Evolutionary conservation across 768 basidiomycete species (phyloP), one percentile per base, ranked within the genome.

Genomic region (Tylopilus sp.): DNA sequence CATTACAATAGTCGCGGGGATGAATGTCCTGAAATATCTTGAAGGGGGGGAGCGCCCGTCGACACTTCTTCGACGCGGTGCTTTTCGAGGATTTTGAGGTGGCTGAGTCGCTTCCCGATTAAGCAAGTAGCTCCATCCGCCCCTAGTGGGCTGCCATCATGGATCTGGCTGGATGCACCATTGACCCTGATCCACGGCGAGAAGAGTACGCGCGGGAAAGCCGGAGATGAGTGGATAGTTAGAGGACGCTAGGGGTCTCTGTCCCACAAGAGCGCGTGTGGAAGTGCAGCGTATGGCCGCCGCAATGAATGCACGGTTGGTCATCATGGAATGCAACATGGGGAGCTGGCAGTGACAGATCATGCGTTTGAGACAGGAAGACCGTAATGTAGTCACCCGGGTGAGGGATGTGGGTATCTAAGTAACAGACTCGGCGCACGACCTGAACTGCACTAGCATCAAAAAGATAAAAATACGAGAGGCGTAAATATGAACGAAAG

Each of bases 161-260:
- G n/a, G n/a, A n/a, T n/a, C n/a, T n/a, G n/a, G 62, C 16, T 4
- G 25, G 68, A 50, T 45, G 28, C 55, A 63, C 45, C 51, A 48
- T 50, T 62, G 59, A 67, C 53, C 66, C 69, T 64, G 66, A 65
- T 59, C 67, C 64, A 66, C 60, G 62, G 64, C 45, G 52, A 63
- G 58, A 56, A 63, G 55, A 14, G 52, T 28, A 42, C 34, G 62
- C 52, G 61, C 64, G 67, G 66, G 66, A 68, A 69, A 48, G 29
- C 45, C 53, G 55, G 66, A 58, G 43, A 61, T 60, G 57, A 33
- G 48, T 38, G 48, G 43, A 30, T 33, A 45, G 46, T 29, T 34
- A 31, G 53, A 57, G 29, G 55, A 21, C 16, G 24, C 31, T 55
- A 54, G 46, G 40, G 38, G 41, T 10, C 45, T 41, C 40, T 24